Evolutionary conservation across 2,329 filamentous ascomycete genomes (phyloP).

Genomic region (Cytospora chrysosperma): DNA sequence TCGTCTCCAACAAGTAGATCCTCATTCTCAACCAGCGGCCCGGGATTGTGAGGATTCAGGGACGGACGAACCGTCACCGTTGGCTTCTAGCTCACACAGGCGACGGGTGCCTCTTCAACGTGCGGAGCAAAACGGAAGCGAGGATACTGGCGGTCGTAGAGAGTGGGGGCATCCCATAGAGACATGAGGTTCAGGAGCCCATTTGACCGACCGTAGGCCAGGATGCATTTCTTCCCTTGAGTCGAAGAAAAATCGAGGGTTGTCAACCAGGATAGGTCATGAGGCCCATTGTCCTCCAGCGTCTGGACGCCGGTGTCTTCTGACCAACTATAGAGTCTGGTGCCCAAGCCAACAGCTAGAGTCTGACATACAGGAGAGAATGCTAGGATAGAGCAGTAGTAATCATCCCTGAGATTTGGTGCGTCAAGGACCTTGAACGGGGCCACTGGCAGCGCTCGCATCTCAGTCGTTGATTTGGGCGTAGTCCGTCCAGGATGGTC

Average conservation of each 20-base stretch:
- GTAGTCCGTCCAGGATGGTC: slow-evolving; percentile 26
- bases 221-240: slow-evolving; percentile 71
- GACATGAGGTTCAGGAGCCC: slow-evolving; percentile 78
- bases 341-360: slow-evolving; percentile 79
- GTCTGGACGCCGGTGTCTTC: slow-evolving; percentile 67
- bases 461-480: slow-evolving; percentile 27
- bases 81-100: slow-evolving; percentile 81
- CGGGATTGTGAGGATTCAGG: slow-evolving; percentile 46
- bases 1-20: slow-evolving; percentile 88
- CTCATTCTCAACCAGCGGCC: slow-evolving; percentile 64
- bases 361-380: slow-evolving; percentile 74
- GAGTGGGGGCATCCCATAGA: slow-evolving; percentile 52
- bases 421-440: slow-evolving; percentile 92
- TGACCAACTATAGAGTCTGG: slow-evolving; percentile 85
- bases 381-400: slow-evolving; percentile 88
- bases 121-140: slow-evolving; percentile 76
- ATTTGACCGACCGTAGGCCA: slow-evolving; percentile 80
- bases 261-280: slow-evolving; percentile 64
- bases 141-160: slow-evolving; percentile 23
- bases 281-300: slow-evolving; percentile 43
- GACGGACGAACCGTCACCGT: slow-evolving; percentile 53
- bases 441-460: slow-evolving; percentile 60
- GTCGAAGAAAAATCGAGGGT: slow-evolving; percentile 87
- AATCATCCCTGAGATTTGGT: slow-evolving; percentile 86
- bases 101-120: slow-evolving; percentile 54